Conservation (phyloP, 2,329 filamentous ascomycete genomes). For the Colletotrichum sp. region DNA sequence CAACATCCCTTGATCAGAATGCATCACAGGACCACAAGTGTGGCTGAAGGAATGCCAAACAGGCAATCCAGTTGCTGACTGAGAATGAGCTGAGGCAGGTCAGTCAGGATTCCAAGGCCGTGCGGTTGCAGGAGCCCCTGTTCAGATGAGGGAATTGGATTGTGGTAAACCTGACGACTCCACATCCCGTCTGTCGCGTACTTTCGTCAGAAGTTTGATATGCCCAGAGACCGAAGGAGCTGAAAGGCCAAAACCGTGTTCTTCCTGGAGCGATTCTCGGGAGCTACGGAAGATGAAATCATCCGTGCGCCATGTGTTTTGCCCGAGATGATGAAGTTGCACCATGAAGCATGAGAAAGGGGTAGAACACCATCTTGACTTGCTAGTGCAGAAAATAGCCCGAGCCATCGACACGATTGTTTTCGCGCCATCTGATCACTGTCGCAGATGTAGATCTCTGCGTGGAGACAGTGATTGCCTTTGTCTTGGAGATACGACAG, state of each 20-base stretch:
- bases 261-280: neutral
- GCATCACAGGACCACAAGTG: neutral
- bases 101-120: neutral
- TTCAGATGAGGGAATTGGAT: neutral
- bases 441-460: neutral
- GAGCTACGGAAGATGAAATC: neutral
- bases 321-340: neutral
- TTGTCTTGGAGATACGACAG: neutral
- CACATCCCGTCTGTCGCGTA: neutral
- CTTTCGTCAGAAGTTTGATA: neutral
- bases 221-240: neutral
- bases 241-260: neutral
- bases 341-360: neutral
- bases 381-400: neutral
- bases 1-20: neutral
- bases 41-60: neutral
- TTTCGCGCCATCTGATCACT: neutral
- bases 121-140: constrained; percentile 1
- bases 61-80: neutral
- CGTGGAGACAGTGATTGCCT: neutral
- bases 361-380: neutral
- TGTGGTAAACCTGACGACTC: neutral
- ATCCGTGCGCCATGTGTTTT: constrained; percentile 1
- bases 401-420: neutral
- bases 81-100: neutral